Evolutionary conservation across 2,329 filamentous ascomycete species (phyloP).

Genomic region (Nannizzia gypsea): DNA sequence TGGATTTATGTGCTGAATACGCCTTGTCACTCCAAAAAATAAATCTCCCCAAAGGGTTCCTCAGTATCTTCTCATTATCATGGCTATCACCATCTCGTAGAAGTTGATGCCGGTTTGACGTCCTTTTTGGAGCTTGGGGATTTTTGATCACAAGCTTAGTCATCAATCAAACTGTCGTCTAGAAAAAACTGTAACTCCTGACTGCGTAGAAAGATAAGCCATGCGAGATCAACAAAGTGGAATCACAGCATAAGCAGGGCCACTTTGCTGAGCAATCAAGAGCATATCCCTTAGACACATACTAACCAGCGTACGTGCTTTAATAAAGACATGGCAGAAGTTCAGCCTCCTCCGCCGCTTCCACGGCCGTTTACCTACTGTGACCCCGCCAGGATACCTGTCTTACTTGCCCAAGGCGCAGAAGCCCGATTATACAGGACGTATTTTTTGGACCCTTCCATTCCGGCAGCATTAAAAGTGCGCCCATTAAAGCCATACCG

Average conservation of each 20-base stretch:
- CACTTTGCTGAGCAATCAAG: not conserved
- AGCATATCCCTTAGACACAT: not conserved
- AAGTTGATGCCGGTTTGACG: not conserved
- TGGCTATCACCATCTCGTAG: not conserved
- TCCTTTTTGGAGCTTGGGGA: not conserved
- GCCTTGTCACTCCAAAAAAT: not conserved
- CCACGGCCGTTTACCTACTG: slow-evolving; percentile 54
- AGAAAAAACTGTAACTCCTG: too few species aligned
- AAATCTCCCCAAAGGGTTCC: not conserved
- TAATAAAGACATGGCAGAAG: slow-evolving; percentile 17
- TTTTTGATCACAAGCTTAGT: not conserved
- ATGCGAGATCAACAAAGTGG: not conserved
- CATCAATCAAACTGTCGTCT: not conserved
- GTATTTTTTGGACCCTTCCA: slow-evolving; percentile 56
- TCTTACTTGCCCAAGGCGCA: slow-evolving; percentile 83
- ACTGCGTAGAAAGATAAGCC: too few species aligned
- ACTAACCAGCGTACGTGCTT: not conserved
- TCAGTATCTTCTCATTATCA: too few species aligned
- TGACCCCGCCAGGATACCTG: slow-evolving; percentile 42
- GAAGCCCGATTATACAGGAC: slow-evolving; percentile 90
- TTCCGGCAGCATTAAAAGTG: slow-evolving; percentile 75
- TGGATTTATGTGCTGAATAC: not conserved
- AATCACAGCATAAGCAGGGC: not conserved
- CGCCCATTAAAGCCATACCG: slow-evolving; percentile 84
- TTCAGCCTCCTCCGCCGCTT: slow-evolving; percentile 34